phyloP scores from a whole-genome alignment of 169 alveolate species.

The Eimeria sp. region DNA sequence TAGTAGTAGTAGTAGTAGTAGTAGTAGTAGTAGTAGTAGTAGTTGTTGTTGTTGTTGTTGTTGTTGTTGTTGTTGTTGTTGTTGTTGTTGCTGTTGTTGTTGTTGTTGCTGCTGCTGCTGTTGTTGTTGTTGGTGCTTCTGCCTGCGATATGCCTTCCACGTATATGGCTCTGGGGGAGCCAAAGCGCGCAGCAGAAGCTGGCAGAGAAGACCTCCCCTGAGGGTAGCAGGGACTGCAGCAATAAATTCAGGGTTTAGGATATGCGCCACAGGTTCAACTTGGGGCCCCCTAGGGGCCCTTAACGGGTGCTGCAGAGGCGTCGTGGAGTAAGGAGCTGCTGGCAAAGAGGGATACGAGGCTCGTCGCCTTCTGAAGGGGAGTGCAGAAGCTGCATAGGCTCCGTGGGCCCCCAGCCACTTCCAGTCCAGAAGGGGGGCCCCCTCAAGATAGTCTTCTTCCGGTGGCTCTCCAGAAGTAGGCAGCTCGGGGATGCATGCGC shows the following conservation, averaged over 20 bases:
- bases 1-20: too few species aligned
- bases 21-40: too few species aligned
- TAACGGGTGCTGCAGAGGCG: neutral
- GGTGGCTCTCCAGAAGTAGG: neutral
- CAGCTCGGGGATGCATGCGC: neutral
- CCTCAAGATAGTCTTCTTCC: neutral
- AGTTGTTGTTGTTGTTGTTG: too few species aligned
- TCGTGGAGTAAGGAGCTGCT: neutral
- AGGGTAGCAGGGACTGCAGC: slow-evolving; percentile 63
- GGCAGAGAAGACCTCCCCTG: slow-evolving; percentile 47
- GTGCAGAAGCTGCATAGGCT: slow-evolving; percentile 26
- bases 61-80: too few species aligned
- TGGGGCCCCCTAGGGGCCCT: slow-evolving; percentile 6
- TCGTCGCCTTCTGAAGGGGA: neutral
- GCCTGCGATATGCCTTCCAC: slow-evolving; percentile 36
- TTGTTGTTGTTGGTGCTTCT: slow-evolving; percentile 26
- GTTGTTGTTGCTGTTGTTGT: slow-evolving; percentile 66
- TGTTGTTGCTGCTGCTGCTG: slow-evolving; percentile 59
- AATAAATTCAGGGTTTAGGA: slow-evolving; percentile 13
- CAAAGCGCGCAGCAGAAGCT: slow-evolving; percentile 4
- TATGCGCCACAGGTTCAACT: slow-evolving; percentile 24
- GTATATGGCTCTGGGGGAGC: neutral
- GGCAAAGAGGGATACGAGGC: neutral
- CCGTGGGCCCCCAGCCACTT: slow-evolving; percentile 46
- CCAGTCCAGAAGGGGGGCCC: slow-evolving; percentile 68